phyloP scores from a whole-genome alignment of 2,329 filamentous ascomycete species.

The Torrubiellomyces zombiae region DNA sequence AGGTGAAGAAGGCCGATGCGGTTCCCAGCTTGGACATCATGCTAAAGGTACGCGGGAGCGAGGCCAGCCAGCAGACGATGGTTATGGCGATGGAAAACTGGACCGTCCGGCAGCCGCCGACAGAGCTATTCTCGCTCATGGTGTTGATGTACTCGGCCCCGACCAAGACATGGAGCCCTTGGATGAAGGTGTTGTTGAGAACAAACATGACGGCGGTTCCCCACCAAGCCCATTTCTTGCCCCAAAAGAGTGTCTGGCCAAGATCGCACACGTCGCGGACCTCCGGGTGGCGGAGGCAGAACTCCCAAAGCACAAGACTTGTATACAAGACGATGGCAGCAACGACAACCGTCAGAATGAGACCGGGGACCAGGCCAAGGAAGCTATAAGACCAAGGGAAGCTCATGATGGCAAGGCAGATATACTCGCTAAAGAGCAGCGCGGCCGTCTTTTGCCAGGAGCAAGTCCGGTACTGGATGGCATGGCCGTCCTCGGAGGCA shows the following conservation, averaged over 20 bases:
- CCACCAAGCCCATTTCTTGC: constrained; percentile 56
- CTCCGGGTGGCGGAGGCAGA: constrained; percentile 80
- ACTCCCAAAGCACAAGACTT: constrained; percentile 48
- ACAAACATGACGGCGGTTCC: constrained; percentile 72
- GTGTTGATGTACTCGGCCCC: constrained; percentile 83
- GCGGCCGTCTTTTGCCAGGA: constrained; percentile 92
- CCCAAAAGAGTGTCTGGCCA: constrained; percentile 89
- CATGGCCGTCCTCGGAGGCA: constrained; percentile 56
- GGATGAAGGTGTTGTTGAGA: constrained; percentile 85
- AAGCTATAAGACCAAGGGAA: constrained; percentile 88
- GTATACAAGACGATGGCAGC: constrained; percentile 74
- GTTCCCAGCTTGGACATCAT: constrained; percentile 67
- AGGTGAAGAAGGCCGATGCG: constrained; percentile 71
- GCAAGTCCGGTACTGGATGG: constrained; percentile 84
- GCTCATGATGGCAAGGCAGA: constrained; percentile 83
- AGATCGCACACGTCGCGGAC: constrained; percentile 88
- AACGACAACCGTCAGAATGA: constrained; percentile 69
- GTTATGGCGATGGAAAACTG: constrained; percentile 61
- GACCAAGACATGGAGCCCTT: constrained; percentile 65
- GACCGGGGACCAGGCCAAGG: constrained; percentile 66
- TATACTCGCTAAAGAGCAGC: constrained; percentile 86
- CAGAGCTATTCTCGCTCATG: constrained; percentile 52
- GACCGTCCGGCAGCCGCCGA: constrained; percentile 55
- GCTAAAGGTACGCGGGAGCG: constrained; percentile 71
- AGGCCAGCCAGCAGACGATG: constrained; percentile 60